These are phyloP conservation scores for Senna siamea DNA, from an alignment of 306 rosid species.

Conservation along the genomic window DNA sequence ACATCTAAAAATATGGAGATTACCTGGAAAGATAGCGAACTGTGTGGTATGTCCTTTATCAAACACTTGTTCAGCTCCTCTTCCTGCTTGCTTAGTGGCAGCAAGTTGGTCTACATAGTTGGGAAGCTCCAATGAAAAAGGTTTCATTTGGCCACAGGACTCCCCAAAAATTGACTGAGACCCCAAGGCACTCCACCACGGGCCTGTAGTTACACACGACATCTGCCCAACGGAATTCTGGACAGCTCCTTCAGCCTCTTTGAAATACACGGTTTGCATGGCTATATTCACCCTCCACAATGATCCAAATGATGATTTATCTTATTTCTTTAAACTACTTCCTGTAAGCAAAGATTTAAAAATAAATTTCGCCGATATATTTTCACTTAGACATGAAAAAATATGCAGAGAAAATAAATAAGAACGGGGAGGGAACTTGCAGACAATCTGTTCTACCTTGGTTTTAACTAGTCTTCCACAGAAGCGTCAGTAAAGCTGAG, in stretches of 20 bases:
- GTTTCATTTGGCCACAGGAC: slow-evolving; percentile 64
- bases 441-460: slow-evolving; percentile 41
- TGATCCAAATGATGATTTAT: slow-evolving; percentile 36
- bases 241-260: slow-evolving; percentile 72
- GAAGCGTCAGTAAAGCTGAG: slow-evolving; percentile 30
- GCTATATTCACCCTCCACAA: slow-evolving; percentile 57
- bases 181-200: slow-evolving; percentile 80
- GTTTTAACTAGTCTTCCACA: slow-evolving; percentile 34
- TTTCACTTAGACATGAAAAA: not conserved
- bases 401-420: not conserved
- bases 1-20: slow-evolving; percentile 23
- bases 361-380: not conserved
- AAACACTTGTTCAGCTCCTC: slow-evolving; percentile 57
- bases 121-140: slow-evolving; percentile 60
- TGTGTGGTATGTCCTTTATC: slow-evolving; percentile 63
- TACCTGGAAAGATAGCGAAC: slow-evolving; percentile 84
- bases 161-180: slow-evolving; percentile 64
- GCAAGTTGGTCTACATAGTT: slow-evolving; percentile 56
- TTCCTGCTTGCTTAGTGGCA: slow-evolving; percentile 49
- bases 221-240: slow-evolving; percentile 60
- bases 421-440: not conserved
- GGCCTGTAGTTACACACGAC: slow-evolving; percentile 54
- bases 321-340: slow-evolving; percentile 14
- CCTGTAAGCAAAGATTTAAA: slow-evolving; percentile 39
- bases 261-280: slow-evolving; percentile 64